phyloP scores from a whole-genome alignment of 1,284 basidiomycete species.

The Cerrena zonata region DNA sequence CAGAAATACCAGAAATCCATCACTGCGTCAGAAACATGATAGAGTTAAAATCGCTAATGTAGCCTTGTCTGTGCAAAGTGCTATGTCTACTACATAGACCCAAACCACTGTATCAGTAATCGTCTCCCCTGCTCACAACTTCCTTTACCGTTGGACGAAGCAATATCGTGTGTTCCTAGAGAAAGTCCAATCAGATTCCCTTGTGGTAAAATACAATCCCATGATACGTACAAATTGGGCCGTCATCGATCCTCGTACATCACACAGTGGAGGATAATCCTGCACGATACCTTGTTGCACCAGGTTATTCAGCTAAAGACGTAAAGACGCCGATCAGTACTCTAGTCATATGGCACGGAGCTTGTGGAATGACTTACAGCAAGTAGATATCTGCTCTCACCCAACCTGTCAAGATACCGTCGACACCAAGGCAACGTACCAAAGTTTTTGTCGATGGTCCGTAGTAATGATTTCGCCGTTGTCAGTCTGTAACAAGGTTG shows the following conservation, averaged over 20 bases:
- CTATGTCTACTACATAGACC: too few relatives aligned
- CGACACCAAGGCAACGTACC: constrained; percentile 95
- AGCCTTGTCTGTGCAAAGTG: too few relatives aligned
- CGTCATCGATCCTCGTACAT: constrained; percentile 80
- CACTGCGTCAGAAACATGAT: too few relatives aligned
- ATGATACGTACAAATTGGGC: constrained; percentile 77
- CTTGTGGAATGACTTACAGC: constrained; percentile 59
- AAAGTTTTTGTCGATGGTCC: constrained; percentile 89
- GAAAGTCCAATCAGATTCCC: background rate
- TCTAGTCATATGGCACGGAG: constrained; percentile 5
- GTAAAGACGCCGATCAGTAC: constrained; percentile 6
- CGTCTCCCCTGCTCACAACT: constrained; percentile 89
- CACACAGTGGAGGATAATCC: constrained; percentile 88
- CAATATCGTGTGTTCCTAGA: constrained; percentile 86
- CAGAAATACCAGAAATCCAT: too few relatives aligned
- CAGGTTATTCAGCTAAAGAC: constrained; percentile 90
- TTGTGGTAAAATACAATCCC: background rate
- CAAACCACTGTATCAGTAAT: too few relatives aligned
- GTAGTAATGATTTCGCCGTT: constrained; percentile 81
- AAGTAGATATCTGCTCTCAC: constrained; percentile 92
- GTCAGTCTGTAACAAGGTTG: constrained; percentile 36
- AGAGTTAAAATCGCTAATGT: too few relatives aligned
- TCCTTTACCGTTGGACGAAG: constrained; percentile 84
- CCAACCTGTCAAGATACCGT: constrained; percentile 85
- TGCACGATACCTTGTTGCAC: constrained; percentile 85